A percentile compares a stretch with the other conserved stretches of the same genome.
Conservation (phyloP, 148 eudicot species). For the Vaccinium macrocarpon region DNA sequence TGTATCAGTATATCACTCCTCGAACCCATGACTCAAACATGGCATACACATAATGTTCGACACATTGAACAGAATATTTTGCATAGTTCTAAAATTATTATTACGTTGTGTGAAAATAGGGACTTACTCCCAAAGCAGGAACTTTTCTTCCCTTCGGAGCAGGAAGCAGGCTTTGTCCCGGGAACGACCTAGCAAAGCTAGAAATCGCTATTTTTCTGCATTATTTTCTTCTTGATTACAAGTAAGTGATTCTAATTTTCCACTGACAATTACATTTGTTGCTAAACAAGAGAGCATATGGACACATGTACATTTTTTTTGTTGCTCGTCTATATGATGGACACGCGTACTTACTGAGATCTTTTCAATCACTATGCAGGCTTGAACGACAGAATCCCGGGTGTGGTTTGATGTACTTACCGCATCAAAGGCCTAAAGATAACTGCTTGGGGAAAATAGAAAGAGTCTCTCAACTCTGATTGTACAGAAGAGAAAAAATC, state of each 20-base stretch:
- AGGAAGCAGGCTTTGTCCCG: constrained; percentile 82
- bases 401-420: constrained; percentile 55
- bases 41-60: neutral
- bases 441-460: constrained; percentile 70
- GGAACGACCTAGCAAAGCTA: constrained; percentile 92
- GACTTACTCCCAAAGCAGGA: constrained; percentile 64
- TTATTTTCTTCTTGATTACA: constrained; percentile 69
- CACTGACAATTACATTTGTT: neutral
- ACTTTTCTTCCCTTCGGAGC: constrained; percentile 79
- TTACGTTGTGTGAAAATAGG: constrained; percentile 29
- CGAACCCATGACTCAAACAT: no score
- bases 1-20: no score
- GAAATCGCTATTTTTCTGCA: constrained; percentile 88
- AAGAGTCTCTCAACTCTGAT: constrained; percentile 21
- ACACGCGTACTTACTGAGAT: neutral
- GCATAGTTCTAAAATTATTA: neutral
- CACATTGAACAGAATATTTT: neutral
- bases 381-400: constrained; percentile 57
- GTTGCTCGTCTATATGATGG: neutral
- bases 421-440: constrained; percentile 84
- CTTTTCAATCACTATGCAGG: constrained; percentile 36
- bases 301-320: neutral
- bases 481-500: neutral
- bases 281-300: neutral
- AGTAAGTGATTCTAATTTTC: constrained; percentile 34